Conservation (phyloP, 2,329 filamentous ascomycete genomes). For the Alternaria metachromatica region DNA sequence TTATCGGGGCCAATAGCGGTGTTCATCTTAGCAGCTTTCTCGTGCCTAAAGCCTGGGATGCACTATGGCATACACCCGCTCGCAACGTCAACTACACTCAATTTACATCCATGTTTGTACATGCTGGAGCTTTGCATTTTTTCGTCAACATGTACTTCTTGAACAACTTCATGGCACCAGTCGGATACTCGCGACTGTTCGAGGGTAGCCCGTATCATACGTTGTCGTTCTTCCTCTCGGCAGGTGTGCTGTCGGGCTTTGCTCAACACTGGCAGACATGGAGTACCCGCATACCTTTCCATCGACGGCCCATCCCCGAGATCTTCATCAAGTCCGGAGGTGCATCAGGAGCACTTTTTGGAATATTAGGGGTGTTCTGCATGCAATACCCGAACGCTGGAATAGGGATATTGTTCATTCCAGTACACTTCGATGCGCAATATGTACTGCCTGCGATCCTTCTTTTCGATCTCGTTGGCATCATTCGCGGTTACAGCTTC, state of each 20-base stretch:
- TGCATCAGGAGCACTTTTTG: conserved; percentile 45
- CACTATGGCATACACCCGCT: conserved; percentile 42
- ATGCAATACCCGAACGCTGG: conserved; percentile 40
- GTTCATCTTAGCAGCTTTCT: conserved; percentile 37
- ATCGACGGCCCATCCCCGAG: conserved; percentile 24
- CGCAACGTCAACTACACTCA: conserved; percentile 38
- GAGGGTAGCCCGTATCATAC: conserved; percentile 40
- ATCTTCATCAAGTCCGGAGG: conserved; percentile 40
- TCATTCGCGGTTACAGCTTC: conserved; percentile 36
- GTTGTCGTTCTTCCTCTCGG: conserved; percentile 39
- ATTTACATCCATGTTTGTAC: conserved; percentile 39
- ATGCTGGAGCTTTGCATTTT: conserved; percentile 24
- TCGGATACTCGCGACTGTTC: conserved; percentile 38
- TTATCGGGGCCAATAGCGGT: conserved; percentile 37
- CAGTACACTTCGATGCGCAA: conserved; percentile 38
- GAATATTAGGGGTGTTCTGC: conserved; percentile 38
- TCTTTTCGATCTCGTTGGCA: conserved; percentile 43
- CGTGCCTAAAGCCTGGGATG: conserved; percentile 29
- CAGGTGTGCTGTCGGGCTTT: conserved; percentile 39
- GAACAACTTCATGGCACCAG: conserved; percentile 40
- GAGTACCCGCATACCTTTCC: conserved; percentile 22
- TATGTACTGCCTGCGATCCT: conserved; percentile 41
- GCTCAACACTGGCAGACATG: conserved; percentile 39
- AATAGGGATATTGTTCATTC: conserved; percentile 43
- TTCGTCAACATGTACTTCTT: conserved; percentile 28